Base-by-base conservation (phyloP, 441 rosid genomes). In the Populus hybrid region DNA sequence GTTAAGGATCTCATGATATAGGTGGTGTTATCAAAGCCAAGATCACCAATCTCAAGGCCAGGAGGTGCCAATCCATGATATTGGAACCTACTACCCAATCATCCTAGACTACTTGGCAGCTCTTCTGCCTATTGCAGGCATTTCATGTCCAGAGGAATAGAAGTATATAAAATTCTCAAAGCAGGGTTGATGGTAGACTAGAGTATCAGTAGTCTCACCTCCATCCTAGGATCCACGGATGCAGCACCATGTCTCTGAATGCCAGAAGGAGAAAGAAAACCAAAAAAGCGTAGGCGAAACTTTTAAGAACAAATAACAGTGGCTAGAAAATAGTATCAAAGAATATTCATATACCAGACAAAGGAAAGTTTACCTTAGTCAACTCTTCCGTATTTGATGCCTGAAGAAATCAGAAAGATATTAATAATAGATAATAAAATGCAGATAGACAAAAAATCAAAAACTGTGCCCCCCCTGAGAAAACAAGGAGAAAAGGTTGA, bases 211-310 rank as follows among this genome's bases (percentile, higher is more conserved):
- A 73, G 66, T 23, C 80, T 76, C 61, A 81, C 83, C 83, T 81
- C 96, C 67, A 86, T 80, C 81, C 97, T 87, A 79, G 89, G 81
- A 83, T 91, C 95, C 63, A 78, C 78, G 21, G 87, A 16, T 12
- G 86, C 14, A 74, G 87, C 63, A 2, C 86, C 73, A 1, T 75
- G 79, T 77, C 75, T 84, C 97, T 90, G 90, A 59, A 85, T 16
- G 53, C 11, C 42, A 46, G 32, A 32, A 70, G 7, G 18, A 40
- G 74, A 74, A 76, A 77, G 23, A 26, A 36, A 68, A 68, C 35
- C 38, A 68, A 32, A 10, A 5, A 9, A 20, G 34, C 0, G 6
- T 24, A 21, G 67, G 2, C 30, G 69, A 35, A 36, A 77, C 18
- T 8, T 1, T 5, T 38, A 40, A 1, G 74, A 69, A 71, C 9